A percentile compares a stretch with the other conserved stretches of the same genome.
These are phyloP conservation scores for Tremellales sp. DNA, from an alignment of 1,284 basidiomycete genomes.

Conservation along the genomic window DNA sequence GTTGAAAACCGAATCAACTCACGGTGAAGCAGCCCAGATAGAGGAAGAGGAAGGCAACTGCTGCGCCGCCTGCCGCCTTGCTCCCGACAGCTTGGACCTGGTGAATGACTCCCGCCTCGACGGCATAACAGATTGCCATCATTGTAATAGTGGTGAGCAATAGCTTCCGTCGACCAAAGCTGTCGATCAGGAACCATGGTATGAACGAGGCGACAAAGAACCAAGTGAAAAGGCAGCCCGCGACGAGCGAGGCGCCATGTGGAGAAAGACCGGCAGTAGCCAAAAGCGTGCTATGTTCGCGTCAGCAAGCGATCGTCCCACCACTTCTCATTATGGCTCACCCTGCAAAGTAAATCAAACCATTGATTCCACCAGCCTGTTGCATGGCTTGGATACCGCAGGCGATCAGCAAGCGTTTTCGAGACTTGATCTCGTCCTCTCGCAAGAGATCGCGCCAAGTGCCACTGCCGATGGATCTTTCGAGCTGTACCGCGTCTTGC, in stretches of 20 bases:
- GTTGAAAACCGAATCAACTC: too few species aligned
- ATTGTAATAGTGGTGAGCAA: constrained; percentile 32
- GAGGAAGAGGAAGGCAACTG: constrained; percentile 35
- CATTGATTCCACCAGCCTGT: constrained; percentile 44
- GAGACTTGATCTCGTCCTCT: constrained; percentile 31
- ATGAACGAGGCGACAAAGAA: constrained; percentile 41
- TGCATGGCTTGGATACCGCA: constrained; percentile 46
- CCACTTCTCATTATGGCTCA: neutral
- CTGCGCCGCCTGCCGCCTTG: constrained; percentile 25
- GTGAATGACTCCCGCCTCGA: constrained; percentile 32
- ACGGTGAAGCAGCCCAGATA: constrained; percentile 42
- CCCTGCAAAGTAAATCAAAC: constrained; percentile 33
- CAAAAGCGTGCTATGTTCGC: constrained; percentile 2
- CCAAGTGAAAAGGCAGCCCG: constrained; percentile 40
- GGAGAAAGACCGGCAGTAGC: constrained; percentile 22
- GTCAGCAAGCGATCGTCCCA: neutral
- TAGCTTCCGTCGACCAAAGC: constrained; percentile 34
- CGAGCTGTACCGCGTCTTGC: constrained; percentile 27
- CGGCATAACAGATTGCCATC: constrained; percentile 37
- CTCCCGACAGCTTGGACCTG: constrained; percentile 19
- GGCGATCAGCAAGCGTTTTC: constrained; percentile 39
- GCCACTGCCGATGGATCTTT: constrained; percentile 25
- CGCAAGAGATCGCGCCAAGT: constrained; percentile 34
- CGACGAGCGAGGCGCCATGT: constrained; percentile 28
- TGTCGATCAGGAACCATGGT: constrained; percentile 41